Conservation (phyloP, 2,329 filamentous ascomycete genomes). For the Pyricularia sp. region DNA sequence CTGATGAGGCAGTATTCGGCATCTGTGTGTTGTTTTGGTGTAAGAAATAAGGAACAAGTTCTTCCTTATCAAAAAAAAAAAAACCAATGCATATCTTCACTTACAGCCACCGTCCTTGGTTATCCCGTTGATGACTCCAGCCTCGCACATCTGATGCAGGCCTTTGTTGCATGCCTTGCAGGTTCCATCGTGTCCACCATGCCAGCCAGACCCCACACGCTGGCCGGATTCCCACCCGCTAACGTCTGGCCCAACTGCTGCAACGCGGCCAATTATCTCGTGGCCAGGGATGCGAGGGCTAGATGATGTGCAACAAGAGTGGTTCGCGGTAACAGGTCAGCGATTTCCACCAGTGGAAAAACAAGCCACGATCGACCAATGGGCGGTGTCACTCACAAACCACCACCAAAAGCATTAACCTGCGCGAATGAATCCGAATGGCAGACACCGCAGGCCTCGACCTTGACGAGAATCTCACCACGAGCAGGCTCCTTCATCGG, state of each 20-base stretch:
- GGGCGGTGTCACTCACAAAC: slow-evolving; percentile 20
- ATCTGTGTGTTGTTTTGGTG: slow-evolving; percentile 12
- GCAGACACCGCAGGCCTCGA: slow-evolving; percentile 64
- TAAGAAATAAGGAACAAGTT: neutral
- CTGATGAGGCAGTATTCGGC: slow-evolving; percentile 54
- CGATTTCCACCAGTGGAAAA: neutral
- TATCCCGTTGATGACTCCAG: slow-evolving; percentile 54
- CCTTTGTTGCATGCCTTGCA: slow-evolving; percentile 57
- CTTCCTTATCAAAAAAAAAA: too few relatives aligned
- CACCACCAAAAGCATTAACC: slow-evolving; percentile 52
- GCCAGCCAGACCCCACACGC: slow-evolving; percentile 59
- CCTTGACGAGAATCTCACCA: slow-evolving; percentile 59
- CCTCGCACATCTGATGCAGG: slow-evolving; percentile 60
- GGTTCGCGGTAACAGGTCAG: neutral
- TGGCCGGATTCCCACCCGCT: slow-evolving; percentile 53
- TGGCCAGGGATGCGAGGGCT: slow-evolving; percentile 57
- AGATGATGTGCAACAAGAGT: neutral
- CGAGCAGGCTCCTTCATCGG: slow-evolving; percentile 42
- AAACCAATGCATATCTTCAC: neutral
- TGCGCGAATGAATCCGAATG: slow-evolving; percentile 47
- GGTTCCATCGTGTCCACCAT: slow-evolving; percentile 52
- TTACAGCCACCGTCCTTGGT: slow-evolving; percentile 53
- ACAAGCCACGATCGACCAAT: neutral
- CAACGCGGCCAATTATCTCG: slow-evolving; percentile 61
- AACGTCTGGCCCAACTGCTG: slow-evolving; percentile 47